Evolutionary conservation across 352 stramenopile genomes (phyloP).

Genomic region (Pythium dissotocum): DNA sequence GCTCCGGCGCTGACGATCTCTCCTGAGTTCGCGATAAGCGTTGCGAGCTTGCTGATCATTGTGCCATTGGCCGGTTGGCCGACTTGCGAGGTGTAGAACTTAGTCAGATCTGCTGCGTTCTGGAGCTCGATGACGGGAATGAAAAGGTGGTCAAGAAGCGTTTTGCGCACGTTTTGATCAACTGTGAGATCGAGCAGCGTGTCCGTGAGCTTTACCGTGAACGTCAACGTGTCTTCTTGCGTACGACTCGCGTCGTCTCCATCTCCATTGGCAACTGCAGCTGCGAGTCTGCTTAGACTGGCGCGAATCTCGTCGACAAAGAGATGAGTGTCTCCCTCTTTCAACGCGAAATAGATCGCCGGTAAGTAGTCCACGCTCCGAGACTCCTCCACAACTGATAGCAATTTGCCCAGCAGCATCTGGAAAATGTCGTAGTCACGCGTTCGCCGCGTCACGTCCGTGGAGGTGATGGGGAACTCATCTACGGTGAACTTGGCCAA

Average conservation of each 20-base stretch:
- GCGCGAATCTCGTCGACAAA: slow-evolving; percentile 53
- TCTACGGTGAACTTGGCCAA: slow-evolving; percentile 59
- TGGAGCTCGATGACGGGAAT: slow-evolving; percentile 25
- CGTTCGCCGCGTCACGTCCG: slow-evolving; percentile 56
- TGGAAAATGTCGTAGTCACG: slow-evolving; percentile 70
- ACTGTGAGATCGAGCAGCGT: slow-evolving; percentile 19
- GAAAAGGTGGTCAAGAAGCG: slow-evolving; percentile 26
- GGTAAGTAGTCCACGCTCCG: slow-evolving; percentile 43
- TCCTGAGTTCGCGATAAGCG: slow-evolving; percentile 53
- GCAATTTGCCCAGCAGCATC: slow-evolving; percentile 51
- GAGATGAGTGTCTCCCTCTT: slow-evolving; percentile 58
- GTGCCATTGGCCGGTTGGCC: slow-evolving; percentile 29
- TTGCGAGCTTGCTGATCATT: slow-evolving; percentile 52
- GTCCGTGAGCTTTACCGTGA: slow-evolving; percentile 25
- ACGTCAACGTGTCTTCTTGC: background rate
- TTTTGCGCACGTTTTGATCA: slow-evolving; percentile 18
- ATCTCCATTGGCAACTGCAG: slow-evolving; percentile 7
- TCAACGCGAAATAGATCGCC: slow-evolving; percentile 61
- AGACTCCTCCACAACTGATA: slow-evolving; percentile 60
- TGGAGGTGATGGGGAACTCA: slow-evolving; percentile 78
- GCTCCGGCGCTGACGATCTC: slow-evolving; percentile 38
- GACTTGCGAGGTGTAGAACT: slow-evolving; percentile 50
- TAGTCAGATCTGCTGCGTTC: slow-evolving; percentile 29
- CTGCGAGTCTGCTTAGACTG: slow-evolving; percentile 43
- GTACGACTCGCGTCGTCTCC: background rate